Conservation (phyloP, 2,329 filamentous ascomycete genomes). For the Blastomyces emzantsi region DNA sequence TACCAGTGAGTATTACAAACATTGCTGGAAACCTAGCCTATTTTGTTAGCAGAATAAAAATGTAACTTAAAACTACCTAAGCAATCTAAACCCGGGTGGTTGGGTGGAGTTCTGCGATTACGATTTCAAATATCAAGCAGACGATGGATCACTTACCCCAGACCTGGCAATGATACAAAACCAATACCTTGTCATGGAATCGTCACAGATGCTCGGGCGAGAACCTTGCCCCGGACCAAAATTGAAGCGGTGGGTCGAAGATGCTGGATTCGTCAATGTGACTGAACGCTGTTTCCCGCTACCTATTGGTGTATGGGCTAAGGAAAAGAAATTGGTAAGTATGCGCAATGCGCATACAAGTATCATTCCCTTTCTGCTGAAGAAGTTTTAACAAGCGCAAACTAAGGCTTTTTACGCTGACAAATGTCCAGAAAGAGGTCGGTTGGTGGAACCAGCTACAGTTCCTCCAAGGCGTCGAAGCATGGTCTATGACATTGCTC, state of each 20-base stretch:
- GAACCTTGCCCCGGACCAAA: constrained; percentile 13
- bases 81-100: constrained; percentile 18
- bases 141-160: constrained; percentile 22
- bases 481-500: constrained; percentile 15
- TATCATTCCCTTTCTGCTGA: background rate
- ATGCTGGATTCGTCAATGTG: constrained; percentile 14
- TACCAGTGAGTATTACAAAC: constrained; percentile 18
- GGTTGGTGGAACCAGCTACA: constrained; percentile 13
- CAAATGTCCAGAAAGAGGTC: constrained; percentile 17
- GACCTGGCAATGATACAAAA: constrained; percentile 9
- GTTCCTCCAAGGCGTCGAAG: constrained; percentile 18
- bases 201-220: constrained; percentile 17
- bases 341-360: background rate
- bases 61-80: background rate
- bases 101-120: constrained; percentile 35
- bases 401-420: background rate
- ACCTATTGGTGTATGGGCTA: constrained; percentile 15
- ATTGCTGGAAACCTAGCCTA: background rate
- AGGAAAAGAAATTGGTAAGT: constrained; percentile 11
- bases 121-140: constrained; percentile 22
- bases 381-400: background rate
- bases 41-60: background rate
- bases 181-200: constrained; percentile 20
- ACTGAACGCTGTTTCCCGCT: constrained; percentile 11
- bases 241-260: constrained; percentile 13